Evolutionary conservation across 139 green algal species (phyloP), one percentile per base, ranked within the genome.

Genomic region (Dunaliella sp.): DNA sequence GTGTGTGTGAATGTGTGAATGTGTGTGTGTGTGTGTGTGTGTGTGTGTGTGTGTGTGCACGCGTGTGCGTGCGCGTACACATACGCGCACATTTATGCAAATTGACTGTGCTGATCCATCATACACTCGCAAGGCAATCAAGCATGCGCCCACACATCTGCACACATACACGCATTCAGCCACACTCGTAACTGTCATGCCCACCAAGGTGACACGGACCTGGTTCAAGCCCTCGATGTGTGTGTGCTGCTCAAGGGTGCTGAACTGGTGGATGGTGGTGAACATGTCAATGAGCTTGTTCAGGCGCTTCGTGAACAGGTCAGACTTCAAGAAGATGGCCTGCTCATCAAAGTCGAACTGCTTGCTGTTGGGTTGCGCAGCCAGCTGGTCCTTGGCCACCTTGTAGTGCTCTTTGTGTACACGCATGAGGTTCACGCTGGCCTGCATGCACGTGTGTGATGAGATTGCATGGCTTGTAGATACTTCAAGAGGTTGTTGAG

Each of bases 191-290:
- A n/a, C n/a, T n/a, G n/a, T n/a, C n/a, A n/a, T n/a, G n/a, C n/a
- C n/a, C n/a, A n/a, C n/a, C n/a, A n/a, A n/a, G n/a, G n/a, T n/a
- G n/a, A 72, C 57, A 75, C 48, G 48, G 7, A 65, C 48, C 48
- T 65, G 7, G 16, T 92, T 86, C 88, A 95, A 83, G 1, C 95
- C 95, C 84, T 97, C 95, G n/a, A 99, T 97, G 91, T 98, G 95
- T 3, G 94, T 98, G 91, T 98, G 96, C 90, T 95, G 85, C 88
- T 93, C 92, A 77, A 99, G 90, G 25, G 83, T 91, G 21, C 87
- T 92, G 87, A 99, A 98, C 92, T 98, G 95, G 85, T 97, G 86
- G 77, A 98, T 95, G 75, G 96, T 98, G 48, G 91, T 95, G 88
- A 98, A 97, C 93, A 98, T 94, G 85, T 92, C 91, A 22, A 94